Conservation (phyloP, 2,329 filamentous ascomycete genomes). For the Talaromyces sp. region DNA sequence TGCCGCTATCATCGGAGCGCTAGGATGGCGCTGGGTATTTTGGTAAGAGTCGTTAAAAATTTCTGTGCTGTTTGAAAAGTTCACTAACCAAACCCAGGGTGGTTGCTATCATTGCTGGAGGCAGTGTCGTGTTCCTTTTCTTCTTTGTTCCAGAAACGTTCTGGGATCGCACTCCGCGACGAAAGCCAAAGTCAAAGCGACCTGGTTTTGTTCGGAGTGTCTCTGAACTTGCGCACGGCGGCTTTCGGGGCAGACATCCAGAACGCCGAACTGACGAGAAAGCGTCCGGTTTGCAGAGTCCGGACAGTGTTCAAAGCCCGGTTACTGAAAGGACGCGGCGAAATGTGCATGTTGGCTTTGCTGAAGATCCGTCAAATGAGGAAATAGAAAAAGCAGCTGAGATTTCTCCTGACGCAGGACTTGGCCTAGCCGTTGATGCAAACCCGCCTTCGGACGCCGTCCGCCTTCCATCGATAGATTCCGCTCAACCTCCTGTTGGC, state of each 20-base stretch:
- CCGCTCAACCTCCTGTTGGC: background rate
- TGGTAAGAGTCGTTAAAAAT: conserved; percentile 50
- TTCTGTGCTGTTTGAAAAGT: background rate
- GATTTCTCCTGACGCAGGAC: background rate
- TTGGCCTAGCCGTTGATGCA: background rate
- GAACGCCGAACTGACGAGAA: conserved; percentile 17
- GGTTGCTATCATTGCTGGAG: conserved; percentile 71
- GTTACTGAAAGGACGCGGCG: conserved; percentile 22
- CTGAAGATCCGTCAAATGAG: conserved; percentile 29
- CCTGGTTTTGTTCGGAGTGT: conserved; percentile 32
- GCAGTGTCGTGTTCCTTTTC: conserved; percentile 68
- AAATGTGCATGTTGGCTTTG: conserved; percentile 55
- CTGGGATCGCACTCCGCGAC: conserved; percentile 75
- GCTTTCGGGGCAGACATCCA: conserved; percentile 31
- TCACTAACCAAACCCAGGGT: conserved; percentile 52
- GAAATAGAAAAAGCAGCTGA: conserved; percentile 14
- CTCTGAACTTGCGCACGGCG: conserved; percentile 32
- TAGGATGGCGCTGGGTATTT: conserved; percentile 88
- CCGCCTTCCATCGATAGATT: conserved; percentile 14
- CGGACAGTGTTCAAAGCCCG: conserved; percentile 4
- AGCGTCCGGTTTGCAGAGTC: conserved; percentile 13
- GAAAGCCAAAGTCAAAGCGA: conserved; percentile 40
- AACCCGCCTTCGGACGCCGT: conserved; percentile 17
- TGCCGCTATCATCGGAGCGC: conserved; percentile 70
- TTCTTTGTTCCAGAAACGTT: conserved; percentile 93